Percentiles rank a stretch among this genome's conserved stretches.
Evolutionary conservation across 768 basidiomycete genomes (phyloP).

Genomic region (Boletus patriciae): DNA sequence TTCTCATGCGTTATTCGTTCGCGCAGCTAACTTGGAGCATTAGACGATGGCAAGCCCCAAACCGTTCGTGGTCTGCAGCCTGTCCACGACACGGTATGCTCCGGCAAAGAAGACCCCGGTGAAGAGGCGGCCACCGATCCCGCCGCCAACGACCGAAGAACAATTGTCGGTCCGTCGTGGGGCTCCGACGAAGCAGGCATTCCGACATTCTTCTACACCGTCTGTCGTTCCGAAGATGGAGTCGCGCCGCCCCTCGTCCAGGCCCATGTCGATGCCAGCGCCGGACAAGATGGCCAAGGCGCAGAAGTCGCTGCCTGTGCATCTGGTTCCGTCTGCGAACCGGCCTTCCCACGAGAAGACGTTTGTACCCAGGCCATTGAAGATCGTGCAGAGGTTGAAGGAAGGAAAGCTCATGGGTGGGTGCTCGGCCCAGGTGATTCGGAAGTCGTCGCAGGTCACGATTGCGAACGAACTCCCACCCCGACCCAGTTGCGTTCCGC

Average conservation of each 20-base stretch:
- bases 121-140: background rate
- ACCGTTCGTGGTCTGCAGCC: conserved; percentile 13
- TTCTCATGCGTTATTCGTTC: background rate
- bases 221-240: background rate
- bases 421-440: no score
- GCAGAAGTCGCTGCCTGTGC: background rate
- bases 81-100: background rate
- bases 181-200: background rate
- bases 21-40: background rate
- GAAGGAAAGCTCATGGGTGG: background rate
- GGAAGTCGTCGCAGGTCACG: background rate
- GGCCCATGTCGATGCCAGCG: background rate
- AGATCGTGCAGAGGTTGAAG: background rate
- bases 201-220: background rate
- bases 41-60: background rate
- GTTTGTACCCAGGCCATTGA: background rate
- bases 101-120: background rate
- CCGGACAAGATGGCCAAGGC: background rate
- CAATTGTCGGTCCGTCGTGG: background rate
- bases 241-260: background rate
- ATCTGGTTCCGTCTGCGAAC: no score
- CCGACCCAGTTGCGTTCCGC: conserved; percentile 2
- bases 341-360: background rate
- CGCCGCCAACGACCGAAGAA: background rate
- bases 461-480: background rate